Percentiles rank a stretch among this genome's conserved stretches.
Evolutionary conservation across 2,329 filamentous ascomycete genomes (phyloP).

Genomic region (Sporothrix pseudoabietina): DNA sequence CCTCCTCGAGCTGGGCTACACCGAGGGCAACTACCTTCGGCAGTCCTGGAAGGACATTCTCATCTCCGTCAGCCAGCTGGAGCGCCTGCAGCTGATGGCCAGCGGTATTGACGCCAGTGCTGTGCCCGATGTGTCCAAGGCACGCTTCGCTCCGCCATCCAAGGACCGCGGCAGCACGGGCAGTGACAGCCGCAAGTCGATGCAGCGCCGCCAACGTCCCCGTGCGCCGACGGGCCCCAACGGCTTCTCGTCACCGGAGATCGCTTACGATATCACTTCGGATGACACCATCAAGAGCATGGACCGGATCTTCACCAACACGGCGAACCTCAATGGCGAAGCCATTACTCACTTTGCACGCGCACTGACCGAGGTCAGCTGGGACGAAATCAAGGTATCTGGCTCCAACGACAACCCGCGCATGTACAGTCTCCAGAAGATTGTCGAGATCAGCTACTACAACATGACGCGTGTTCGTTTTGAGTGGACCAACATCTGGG

Average conservation of each 20-base stretch:
- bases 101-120: constrained; percentile 91
- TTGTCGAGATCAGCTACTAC: constrained; percentile 99
- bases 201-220: constrained; percentile 56
- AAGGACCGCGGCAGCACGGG: constrained; percentile 51
- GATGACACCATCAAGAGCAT: constrained; percentile 81
- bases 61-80: constrained; percentile 92
- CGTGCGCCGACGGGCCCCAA: constrained; percentile 62
- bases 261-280: constrained; percentile 88
- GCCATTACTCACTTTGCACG: constrained; percentile 95
- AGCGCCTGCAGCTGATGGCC: constrained; percentile 91
- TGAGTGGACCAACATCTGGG: constrained; percentile 98
- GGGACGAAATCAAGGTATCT: constrained; percentile 98
- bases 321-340: constrained; percentile 87
- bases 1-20: constrained; percentile 86
- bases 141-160: constrained; percentile 66
- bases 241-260: constrained; percentile 67
- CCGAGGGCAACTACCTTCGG: constrained; percentile 85
- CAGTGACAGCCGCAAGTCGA: constrained; percentile 64
- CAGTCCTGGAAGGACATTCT: constrained; percentile 95
- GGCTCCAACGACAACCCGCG: constrained; percentile 93
- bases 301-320: constrained; percentile 95
- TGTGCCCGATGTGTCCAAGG: constrained; percentile 88
- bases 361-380: constrained; percentile 91
- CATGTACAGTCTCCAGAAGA: constrained; percentile 95
- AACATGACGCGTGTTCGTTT: constrained; percentile 99